These are phyloP conservation scores for Friedmanniomyces simplex DNA, from an alignment of 495 filamentous ascomycete genomes.

Conservation along the genomic window DNA sequence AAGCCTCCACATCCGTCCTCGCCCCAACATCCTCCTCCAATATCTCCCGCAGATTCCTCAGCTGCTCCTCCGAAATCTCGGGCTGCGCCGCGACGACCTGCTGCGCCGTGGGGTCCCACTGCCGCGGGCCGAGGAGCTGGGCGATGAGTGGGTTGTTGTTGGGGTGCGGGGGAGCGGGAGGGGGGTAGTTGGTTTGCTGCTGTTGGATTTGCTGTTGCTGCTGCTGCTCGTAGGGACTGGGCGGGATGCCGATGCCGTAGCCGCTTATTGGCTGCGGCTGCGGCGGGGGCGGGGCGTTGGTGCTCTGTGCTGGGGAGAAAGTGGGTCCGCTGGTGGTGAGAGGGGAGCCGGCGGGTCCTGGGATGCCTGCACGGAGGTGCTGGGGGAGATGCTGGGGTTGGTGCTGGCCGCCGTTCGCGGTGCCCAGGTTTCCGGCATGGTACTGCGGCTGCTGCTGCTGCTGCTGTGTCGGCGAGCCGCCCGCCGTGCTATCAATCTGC, in stretches of 20 bases:
- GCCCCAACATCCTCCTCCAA: constrained; percentile 23
- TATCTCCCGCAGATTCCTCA: constrained; percentile 26
- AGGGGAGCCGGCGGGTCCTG: constrained; percentile 17
- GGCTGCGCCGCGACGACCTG: constrained; percentile 17
- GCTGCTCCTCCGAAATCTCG: constrained; percentile 16
- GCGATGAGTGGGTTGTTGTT: constrained; percentile 19
- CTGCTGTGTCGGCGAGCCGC: not conserved
- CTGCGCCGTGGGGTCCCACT: constrained; percentile 22
- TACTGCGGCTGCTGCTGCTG: no score
- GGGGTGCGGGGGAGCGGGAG: not conserved
- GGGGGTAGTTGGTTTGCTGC: no score
- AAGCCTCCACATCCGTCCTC: constrained; percentile 21
- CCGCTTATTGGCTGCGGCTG: no score
- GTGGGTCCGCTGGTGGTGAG: constrained; percentile 3
- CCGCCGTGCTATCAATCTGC: not conserved
- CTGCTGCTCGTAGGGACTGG: constrained; percentile 10
- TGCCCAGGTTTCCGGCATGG: not conserved
- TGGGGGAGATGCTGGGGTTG: constrained; percentile 10
- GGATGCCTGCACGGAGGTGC: constrained; percentile 8
- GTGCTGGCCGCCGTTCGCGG: constrained; percentile 11
- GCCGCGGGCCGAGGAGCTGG: constrained; percentile 23
- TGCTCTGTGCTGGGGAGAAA: constrained; percentile 11
- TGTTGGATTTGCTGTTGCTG: constrained; percentile 7
- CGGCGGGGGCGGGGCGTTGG: constrained; percentile 4
- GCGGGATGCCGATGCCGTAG: constrained; percentile 11